Evolutionary conservation across 352 stramenopile species (phyloP).

Genomic region (Globisporangium cederbergense): DNA sequence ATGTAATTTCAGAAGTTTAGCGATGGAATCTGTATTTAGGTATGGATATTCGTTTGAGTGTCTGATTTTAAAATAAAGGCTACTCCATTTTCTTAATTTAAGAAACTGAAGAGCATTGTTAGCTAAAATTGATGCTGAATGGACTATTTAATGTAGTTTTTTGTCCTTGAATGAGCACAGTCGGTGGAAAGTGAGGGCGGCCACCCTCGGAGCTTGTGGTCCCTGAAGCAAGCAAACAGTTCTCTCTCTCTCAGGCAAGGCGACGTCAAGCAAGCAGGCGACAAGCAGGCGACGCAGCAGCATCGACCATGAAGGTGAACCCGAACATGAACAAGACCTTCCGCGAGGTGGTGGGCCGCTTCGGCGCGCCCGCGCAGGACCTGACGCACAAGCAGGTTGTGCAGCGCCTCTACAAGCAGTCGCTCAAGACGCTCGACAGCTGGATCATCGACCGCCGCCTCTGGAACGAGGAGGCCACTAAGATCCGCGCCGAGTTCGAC

Average conservation of each 20-base stretch:
- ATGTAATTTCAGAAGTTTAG: no score
- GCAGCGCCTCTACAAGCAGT: slow-evolving; percentile 93
- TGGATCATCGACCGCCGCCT: slow-evolving; percentile 96
- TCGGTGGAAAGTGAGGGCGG: no score
- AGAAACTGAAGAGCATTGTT: no score
- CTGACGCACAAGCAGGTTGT: slow-evolving; percentile 89
- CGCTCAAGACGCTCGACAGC: slow-evolving; percentile 91
- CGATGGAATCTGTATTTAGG: no score
- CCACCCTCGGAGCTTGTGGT: no score
- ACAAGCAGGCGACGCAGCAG: background rate
- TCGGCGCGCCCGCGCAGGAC: slow-evolving; percentile 47
- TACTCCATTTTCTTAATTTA: no score
- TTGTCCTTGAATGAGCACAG: no score
- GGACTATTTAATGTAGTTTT: no score
- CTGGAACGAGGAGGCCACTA: slow-evolving; percentile 93
- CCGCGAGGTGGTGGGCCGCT: slow-evolving; percentile 75
- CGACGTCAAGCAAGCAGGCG: background rate
- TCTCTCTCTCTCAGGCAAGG: background rate
- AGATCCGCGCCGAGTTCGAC: slow-evolving; percentile 93
- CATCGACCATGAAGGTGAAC: slow-evolving; percentile 70
- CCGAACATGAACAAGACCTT: slow-evolving; percentile 84
- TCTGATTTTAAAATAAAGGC: no score
- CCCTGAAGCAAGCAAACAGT: no score
- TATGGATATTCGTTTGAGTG: no score
- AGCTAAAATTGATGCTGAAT: no score